Evolutionary conservation across 768 basidiomycete genomes (phyloP).

Genomic region (Pisolithus orientalis): DNA sequence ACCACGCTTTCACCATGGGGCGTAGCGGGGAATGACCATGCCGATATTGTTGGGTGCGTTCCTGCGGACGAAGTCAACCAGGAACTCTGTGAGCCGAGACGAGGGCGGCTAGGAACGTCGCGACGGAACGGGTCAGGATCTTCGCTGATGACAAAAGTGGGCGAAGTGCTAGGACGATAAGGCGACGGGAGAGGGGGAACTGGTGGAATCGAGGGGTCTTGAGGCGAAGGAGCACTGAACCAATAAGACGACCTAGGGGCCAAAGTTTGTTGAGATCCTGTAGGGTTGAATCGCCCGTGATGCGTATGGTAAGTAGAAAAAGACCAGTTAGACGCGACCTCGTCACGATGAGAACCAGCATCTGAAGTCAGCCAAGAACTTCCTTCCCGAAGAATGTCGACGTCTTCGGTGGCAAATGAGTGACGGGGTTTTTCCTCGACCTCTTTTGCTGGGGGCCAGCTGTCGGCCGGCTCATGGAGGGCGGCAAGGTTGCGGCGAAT

Average conservation of each 20-base stretch:
- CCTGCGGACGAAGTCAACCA: constrained; percentile 66
- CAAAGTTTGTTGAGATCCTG: constrained; percentile 28
- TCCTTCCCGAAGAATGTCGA: constrained; percentile 68
- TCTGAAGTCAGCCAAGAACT: constrained; percentile 79
- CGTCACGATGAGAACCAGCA: constrained; percentile 39
- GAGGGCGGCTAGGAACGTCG: constrained; percentile 41
- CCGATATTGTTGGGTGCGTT: constrained; percentile 51
- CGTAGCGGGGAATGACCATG: constrained; percentile 64
- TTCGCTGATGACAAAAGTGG: constrained; percentile 36
- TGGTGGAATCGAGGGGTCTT: constrained; percentile 46
- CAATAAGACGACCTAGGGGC: constrained; percentile 53
- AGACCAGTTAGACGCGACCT: constrained; percentile 64
- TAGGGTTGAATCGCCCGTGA: constrained; percentile 8
- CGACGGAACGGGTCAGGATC: constrained; percentile 62
- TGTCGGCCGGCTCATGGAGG: constrained; percentile 44
- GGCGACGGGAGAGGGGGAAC: constrained; percentile 50
- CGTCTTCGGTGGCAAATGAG: constrained; percentile 65
- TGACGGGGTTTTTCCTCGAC: constrained; percentile 50
- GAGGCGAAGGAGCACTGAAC: constrained; percentile 48
- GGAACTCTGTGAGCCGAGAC: constrained; percentile 62
- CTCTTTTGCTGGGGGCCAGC: constrained; percentile 55
- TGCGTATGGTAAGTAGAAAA: constrained; percentile 58
- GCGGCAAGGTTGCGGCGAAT: constrained; percentile 60
- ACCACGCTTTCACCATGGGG: constrained; percentile 33
- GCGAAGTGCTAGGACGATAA: constrained; percentile 42